Base-by-base conservation (phyloP, 2,329 filamentous ascomycete genomes). In the Ceratocystiopsis minuta region DNA sequence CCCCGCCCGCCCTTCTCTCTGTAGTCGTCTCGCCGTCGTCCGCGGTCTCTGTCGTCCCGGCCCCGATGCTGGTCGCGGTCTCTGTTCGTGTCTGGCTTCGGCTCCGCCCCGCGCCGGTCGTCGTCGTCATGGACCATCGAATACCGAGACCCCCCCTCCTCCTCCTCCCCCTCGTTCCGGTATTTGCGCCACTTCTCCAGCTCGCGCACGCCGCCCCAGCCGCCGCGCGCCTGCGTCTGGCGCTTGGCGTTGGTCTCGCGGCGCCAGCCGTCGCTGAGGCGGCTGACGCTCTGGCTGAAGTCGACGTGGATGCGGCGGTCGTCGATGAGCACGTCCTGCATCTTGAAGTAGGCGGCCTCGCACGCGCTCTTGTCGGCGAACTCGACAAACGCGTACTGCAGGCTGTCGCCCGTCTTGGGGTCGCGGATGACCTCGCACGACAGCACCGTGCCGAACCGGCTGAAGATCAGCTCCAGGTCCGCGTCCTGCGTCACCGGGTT, bases 361-460 rank as follows among this genome's bases (percentile, higher is more conserved):
- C 90, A 96, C 41, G 88, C 82, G 50, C 80, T 75, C 61, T 95
- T 90, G 43, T 92, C 81, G 45, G 88, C 83, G 53, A 88, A 98
- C 57, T 98, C 90, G 54, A 98, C 92, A 52, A 98, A 98, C 1
- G 90, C 86, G 56, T 98, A 98, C 57, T 98, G 90, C 39, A 98
- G 63, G 54, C 85, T 94, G 60, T 98, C 90, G 4, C 86, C 86
- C 0, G 88, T 95, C 54, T 85, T 85, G 55, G 82, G 83, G 57
- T 98, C 90, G 39, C 88, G 72, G 48, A 98, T 95, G 32, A 98
- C 83, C 61, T 98, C 90, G 56, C 90, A 98, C 38, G 85, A 93
- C 18, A 96, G 60, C 36, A 98, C 94, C 55, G 80, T 88, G 51
- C 90, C 90, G 52, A 98, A 98, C 0, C 90, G 87, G 43, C 84